A percentile compares a stretch with the other conserved stretches of the same genome.
Conservation (phyloP, 2,329 filamentous ascomycete genomes). For the Pyricularia sp. region DNA sequence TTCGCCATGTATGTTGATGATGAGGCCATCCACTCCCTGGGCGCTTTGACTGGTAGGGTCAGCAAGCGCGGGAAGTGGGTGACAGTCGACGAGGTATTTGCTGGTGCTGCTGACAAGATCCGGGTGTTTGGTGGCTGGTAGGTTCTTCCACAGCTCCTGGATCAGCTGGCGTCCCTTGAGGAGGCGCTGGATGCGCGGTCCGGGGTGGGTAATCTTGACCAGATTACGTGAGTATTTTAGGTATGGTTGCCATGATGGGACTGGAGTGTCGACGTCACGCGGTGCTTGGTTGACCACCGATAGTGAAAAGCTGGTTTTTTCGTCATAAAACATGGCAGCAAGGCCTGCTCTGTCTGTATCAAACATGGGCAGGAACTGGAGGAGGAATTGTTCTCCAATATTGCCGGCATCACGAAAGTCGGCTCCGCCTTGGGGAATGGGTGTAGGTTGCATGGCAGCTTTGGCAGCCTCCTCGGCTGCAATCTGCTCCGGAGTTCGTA, state of each 20-base stretch:
- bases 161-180: constrained; percentile 59
- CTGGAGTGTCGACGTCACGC: constrained; percentile 31
- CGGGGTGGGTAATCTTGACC: constrained; percentile 51
- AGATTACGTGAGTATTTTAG: constrained; percentile 73
- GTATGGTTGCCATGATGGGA: constrained; percentile 62
- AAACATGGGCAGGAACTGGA: constrained; percentile 64
- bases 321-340: constrained; percentile 63
- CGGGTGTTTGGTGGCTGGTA: constrained; percentile 69
- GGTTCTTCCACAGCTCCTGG: constrained; percentile 54
- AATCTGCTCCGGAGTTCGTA: constrained; percentile 64
- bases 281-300: constrained; percentile 55
- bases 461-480: constrained; percentile 43
- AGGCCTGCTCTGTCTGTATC: constrained; percentile 61
- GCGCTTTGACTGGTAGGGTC: constrained; percentile 57
- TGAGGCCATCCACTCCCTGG: constrained; percentile 65
- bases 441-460: constrained; percentile 35
- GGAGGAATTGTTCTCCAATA: constrained; percentile 67
- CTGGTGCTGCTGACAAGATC: constrained; percentile 55
- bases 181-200: constrained; percentile 50
- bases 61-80: constrained; percentile 59
- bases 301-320: constrained; percentile 64
- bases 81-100: constrained; percentile 79
- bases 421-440: constrained; percentile 54
- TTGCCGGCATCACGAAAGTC: constrained; percentile 66
- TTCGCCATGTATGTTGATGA: constrained; percentile 73